Conservation (phyloP, 1,139 yeast genomes). For the Wickerhamiella pararugosa region DNA sequence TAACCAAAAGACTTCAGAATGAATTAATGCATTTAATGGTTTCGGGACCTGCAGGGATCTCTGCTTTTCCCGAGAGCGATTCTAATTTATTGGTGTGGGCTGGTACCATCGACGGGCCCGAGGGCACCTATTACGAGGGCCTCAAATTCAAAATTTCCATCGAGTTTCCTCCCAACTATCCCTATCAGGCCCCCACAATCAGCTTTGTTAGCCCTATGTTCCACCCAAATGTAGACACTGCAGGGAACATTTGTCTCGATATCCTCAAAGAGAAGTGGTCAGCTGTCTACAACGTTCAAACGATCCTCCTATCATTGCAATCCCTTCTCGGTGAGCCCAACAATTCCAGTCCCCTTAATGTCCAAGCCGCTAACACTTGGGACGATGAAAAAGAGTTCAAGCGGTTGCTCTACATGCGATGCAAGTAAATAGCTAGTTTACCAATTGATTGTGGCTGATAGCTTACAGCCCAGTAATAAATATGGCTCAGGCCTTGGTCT, state of each 20-base stretch:
- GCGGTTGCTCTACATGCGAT: constrained; percentile 31
- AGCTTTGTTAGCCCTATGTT: constrained; percentile 51
- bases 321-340: constrained; percentile 43
- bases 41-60: constrained; percentile 35
- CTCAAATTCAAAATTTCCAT: constrained; percentile 39
- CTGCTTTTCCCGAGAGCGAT: constrained; percentile 40
- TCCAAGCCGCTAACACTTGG: constrained; percentile 37
- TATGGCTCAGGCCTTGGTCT: background rate
- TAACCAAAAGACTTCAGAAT: constrained; percentile 34
- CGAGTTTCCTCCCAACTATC: constrained; percentile 45
- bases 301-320: constrained; percentile 43
- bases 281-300: constrained; percentile 50
- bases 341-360: constrained; percentile 37
- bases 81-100: constrained; percentile 43
- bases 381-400: constrained; percentile 32
- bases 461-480: background rate
- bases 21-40: constrained; percentile 39
- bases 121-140: constrained; percentile 44
- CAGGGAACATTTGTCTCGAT: constrained; percentile 46
- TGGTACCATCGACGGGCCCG: constrained; percentile 50
- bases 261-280: constrained; percentile 51
- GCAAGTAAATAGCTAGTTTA: constrained; percentile 20
- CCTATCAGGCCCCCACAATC: constrained; percentile 46
- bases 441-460: too few relatives aligned
- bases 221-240: constrained; percentile 58